Evolutionary conservation across 129 eudicot species (phyloP).

Genomic region (Flaveria trinervia): DNA sequence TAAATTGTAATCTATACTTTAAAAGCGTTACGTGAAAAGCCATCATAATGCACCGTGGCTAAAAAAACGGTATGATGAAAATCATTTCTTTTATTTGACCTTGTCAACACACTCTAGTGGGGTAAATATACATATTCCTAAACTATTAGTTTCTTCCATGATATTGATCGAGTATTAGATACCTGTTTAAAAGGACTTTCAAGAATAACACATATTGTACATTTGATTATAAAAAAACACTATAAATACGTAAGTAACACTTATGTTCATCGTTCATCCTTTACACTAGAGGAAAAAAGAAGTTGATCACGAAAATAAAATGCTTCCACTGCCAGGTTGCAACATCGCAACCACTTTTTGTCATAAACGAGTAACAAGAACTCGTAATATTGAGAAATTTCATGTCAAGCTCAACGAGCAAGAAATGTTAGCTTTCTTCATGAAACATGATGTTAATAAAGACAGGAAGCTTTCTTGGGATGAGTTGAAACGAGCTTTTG

Average conservation of each 20-base stretch:
- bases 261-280: neutral
- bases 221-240: neutral
- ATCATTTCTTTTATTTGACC: neutral
- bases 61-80: no score
- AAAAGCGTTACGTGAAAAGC: no score
- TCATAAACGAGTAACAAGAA: neutral
- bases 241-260: neutral
- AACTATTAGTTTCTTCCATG: constrained; percentile 12
- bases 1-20: no score
- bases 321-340: constrained; percentile 9
- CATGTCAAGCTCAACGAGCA: constrained; percentile 23
- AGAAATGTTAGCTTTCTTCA: constrained; percentile 25
- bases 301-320: neutral
- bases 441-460: constrained; percentile 17
- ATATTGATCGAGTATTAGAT: constrained; percentile 6
- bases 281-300: neutral
- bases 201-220: neutral
- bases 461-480: constrained; percentile 28
- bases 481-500: constrained; percentile 31
- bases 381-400: constrained; percentile 12
- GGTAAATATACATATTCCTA: neutral
- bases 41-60: no score
- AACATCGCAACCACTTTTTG: neutral
- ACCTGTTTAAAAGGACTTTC: neutral
- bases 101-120: neutral